A percentile compares a stretch with the other conserved stretches of the same genome.
Conservation (phyloP, 108 stramenopile genomes). For the Skeletonema grethae region DNA sequence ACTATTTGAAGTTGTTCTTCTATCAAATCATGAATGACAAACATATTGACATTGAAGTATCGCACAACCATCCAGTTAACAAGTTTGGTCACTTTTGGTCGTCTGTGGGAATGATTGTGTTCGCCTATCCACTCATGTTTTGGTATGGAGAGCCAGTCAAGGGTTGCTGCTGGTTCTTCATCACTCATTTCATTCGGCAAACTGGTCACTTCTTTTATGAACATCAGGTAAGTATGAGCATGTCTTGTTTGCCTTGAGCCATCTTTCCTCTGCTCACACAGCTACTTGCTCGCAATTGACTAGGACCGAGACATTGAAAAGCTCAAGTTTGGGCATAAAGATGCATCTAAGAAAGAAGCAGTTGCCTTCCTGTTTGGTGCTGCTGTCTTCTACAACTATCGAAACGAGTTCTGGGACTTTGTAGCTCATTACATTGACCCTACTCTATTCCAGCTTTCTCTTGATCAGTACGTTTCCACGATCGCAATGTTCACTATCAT, state of each 20-base stretch:
- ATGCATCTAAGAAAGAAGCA: slow-evolving; percentile 55
- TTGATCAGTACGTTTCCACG: slow-evolving; percentile 50
- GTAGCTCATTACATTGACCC: slow-evolving; percentile 39
- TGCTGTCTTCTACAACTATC: slow-evolving; percentile 37
- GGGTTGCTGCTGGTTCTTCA: slow-evolving; percentile 53
- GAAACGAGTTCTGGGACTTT: slow-evolving; percentile 25
- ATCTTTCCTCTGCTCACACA: background rate
- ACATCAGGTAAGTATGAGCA: slow-evolving; percentile 36
- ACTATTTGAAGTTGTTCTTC: slow-evolving; percentile 43
- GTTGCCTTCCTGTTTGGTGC: slow-evolving; percentile 48
- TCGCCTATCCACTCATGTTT: slow-evolving; percentile 54
- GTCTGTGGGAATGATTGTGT: slow-evolving; percentile 52
- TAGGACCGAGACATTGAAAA: slow-evolving; percentile 61
- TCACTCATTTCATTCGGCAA: slow-evolving; percentile 54
- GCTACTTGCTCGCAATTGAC: background rate
- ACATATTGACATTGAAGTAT: slow-evolving; percentile 61
- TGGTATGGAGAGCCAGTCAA: slow-evolving; percentile 47
- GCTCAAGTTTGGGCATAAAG: slow-evolving; percentile 65
- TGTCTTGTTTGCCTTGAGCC: background rate
- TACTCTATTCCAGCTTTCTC: slow-evolving; percentile 35
- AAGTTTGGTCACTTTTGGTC: slow-evolving; percentile 64
- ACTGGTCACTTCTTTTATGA: slow-evolving; percentile 63
- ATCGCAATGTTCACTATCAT: slow-evolving; percentile 55
- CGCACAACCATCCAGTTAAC: slow-evolving; percentile 61
- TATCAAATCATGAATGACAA: slow-evolving; percentile 59